Base-by-base conservation (phyloP, 495 filamentous ascomycete genomes). In the Aspergillus nidulans region DNA sequence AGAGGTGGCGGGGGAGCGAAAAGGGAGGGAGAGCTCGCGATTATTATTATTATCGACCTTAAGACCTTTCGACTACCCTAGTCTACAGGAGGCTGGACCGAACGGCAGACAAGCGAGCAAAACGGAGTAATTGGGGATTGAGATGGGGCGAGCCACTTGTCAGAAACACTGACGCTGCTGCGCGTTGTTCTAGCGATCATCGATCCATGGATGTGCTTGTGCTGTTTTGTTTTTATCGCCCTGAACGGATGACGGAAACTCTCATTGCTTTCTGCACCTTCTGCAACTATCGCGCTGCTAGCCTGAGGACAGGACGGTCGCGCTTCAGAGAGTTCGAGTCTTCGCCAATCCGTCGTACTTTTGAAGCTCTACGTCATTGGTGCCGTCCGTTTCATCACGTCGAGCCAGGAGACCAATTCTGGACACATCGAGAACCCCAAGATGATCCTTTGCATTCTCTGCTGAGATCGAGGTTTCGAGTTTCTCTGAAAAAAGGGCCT, bases 61-160 rank as follows among this genome's bases (percentile, higher is more conserved):
- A 45, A 48, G 32, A 49, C 8, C 4, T 12, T 12, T 6, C 30
- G 4, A 9, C 9, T 34, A 1, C 6, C 18, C 32, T 49, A 32
- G 23, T 41, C 44, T 56, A 63, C 49, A 50, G 60, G 56, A 56
- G 56, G 60, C 56, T 59, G 60, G 53, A 46, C 60, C 60, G 48
- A 42, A 28, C 39, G 54, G n/a, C 47, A 34, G 59, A 62, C 55
- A 53, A 59, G 60, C 56, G 53, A 63, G 51, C 57, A 51, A 63
- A 59, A 49, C 51, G 53, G 32, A 36, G 13, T 42, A 45, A 28
- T 5, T 28, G 4, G 26, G 15, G 30, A 12, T 10, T 34, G 30
- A 34, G 30, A 34, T 34, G 30, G 52, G 55, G 55, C 55, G 26
- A 52, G 55, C 55, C 48, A 57, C 55, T 57, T 57, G 55, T 49